Base-by-base conservation (phyloP, 2,329 filamentous ascomycete genomes). In the Albophoma yamanashiensis region DNA sequence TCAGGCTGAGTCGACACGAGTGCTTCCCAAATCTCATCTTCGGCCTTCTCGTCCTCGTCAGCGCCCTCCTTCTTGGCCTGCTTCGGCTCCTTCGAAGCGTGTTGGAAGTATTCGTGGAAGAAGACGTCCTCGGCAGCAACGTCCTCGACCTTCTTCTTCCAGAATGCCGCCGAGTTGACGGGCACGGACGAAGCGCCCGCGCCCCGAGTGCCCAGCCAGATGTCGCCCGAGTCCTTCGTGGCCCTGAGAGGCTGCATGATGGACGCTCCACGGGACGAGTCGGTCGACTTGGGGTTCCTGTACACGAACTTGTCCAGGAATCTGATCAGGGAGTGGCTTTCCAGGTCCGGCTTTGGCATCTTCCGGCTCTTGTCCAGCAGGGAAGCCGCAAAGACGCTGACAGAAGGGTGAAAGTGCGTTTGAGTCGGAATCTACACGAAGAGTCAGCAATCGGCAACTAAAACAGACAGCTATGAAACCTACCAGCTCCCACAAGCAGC, bases 221-320 rank as follows among this genome's bases (percentile, higher is more conserved):
- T 81, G 68, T 80, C 83, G 64, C 82, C 82, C 62, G 82, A 75
- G 58, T 79, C 77, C 63, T 78, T 79, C 57, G 75, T 71, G 22
- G 76, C 77, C 40, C 77, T 74, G 31, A 97, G 84, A 45, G 95
- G 94, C 74, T 99, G 94, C 94, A 99, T 99, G 73, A 99, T 96
- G 34, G 92, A 97, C 36, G 84, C 82, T 57, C 95, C 95, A 64
- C 90, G 89, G 38, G 84, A 80, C 39, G 79, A 74, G 58, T 84
- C 80, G 20, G 82, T 82, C 4, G 86, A 79, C 79, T 96, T 96
- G 63, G 93, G 87, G 67, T 94, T 96, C 66, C 91, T 88, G 81
- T 97, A 99, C n/a, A 96, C 91, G 73, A 99, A 99, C 67, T 95
- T 92, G 75, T 99, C 94, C 61, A 99, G 81, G 80, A 99, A 99